Evolutionary conservation across 305 asterid genomes (phyloP), one percentile per base, ranked within the genome.

Genomic region (Fraxinus nigra): DNA sequence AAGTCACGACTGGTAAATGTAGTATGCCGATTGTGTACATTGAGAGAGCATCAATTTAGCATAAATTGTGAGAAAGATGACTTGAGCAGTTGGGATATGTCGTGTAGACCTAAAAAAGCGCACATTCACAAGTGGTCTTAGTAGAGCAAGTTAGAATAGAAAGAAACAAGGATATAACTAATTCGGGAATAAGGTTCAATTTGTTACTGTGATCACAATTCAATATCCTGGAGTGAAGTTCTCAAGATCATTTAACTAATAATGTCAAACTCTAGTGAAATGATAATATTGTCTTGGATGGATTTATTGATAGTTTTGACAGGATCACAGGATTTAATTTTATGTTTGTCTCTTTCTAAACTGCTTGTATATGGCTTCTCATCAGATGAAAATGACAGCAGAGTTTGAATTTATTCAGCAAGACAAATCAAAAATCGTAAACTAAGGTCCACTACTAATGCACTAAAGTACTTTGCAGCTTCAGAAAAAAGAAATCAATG

Each of bases 211-310:
- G 37, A 67, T 28, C 20, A 26, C 74, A 67, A 67, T 67, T 67
- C 35, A 28, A 67, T 10, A 67, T 13, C 74, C 99, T 93, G 88
- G 75, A 85, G 76, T 81, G 48, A 69, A 32, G 26, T 22, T 76
- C 85, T 43, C 65, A 80, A 79, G 80, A 38, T 75, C 79, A 87
- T 20, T 79, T 82, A 34, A 18, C 51, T 30, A 76, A 30, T 20
- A 16, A 54, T 26, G 32, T 28, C 30, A 5, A 65, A 65, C 73
- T 65, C n/a, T 3, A 65, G 74, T 2, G 7, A 67, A 67, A 67
- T 28, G 37, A 65, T 65, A 26, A 65, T 65, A 24, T 65, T 65
- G 37, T 11, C 74, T 28, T 26, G 18, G 35, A 67, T 26, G 35
- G 74, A 67, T 30, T 63, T 13, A 28, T 67, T 13, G 18, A 67